phyloP scores from a whole-genome alignment of 1,139 yeast species.

The Nakaseomyces bracarensis region DNA sequence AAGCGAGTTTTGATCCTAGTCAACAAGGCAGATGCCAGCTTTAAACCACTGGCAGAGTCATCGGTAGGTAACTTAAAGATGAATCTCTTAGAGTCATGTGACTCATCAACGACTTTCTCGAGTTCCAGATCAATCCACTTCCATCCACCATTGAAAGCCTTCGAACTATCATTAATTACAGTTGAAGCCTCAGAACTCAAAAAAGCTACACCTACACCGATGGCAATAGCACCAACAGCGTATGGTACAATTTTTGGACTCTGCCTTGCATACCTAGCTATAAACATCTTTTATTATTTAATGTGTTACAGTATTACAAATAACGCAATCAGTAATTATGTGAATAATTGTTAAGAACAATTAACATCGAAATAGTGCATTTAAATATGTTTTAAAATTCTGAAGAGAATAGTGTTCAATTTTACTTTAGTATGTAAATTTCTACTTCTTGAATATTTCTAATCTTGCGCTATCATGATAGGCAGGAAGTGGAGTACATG shows the following conservation, averaged over 20 bases:
- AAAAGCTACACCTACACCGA: slow-evolving; percentile 33
- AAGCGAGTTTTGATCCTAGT: slow-evolving; percentile 76
- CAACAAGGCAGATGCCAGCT: slow-evolving; percentile 70
- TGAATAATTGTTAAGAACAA: too few relatives aligned
- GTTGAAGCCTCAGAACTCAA: slow-evolving; percentile 7
- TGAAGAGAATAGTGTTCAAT: too few relatives aligned
- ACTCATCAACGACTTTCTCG: slow-evolving; percentile 45
- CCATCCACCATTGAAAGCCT: slow-evolving; percentile 59
- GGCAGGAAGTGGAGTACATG: too few relatives aligned
- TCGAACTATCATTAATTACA: slow-evolving; percentile 42
- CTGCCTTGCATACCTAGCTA: slow-evolving; percentile 20
- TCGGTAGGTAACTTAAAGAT: slow-evolving; percentile 62
- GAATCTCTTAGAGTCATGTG: slow-evolving; percentile 56
- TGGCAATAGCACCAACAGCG: slow-evolving; percentile 47
- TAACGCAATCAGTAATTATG: too few relatives aligned
- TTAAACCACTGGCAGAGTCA: slow-evolving; percentile 69
- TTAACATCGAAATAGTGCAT: too few relatives aligned
- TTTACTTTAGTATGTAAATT: too few relatives aligned
- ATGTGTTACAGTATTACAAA: too few relatives aligned
- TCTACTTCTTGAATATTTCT: too few relatives aligned
- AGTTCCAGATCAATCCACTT: slow-evolving; percentile 74
- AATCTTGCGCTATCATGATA: too few relatives aligned
- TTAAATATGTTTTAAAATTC: too few relatives aligned
- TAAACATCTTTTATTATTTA: too few relatives aligned
- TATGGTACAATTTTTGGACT: slow-evolving; percentile 26